Evolutionary conservation across 345 rosid species (phyloP), one percentile per base, ranked within the genome.

Genomic region (Melaleuca quinquenervia): DNA sequence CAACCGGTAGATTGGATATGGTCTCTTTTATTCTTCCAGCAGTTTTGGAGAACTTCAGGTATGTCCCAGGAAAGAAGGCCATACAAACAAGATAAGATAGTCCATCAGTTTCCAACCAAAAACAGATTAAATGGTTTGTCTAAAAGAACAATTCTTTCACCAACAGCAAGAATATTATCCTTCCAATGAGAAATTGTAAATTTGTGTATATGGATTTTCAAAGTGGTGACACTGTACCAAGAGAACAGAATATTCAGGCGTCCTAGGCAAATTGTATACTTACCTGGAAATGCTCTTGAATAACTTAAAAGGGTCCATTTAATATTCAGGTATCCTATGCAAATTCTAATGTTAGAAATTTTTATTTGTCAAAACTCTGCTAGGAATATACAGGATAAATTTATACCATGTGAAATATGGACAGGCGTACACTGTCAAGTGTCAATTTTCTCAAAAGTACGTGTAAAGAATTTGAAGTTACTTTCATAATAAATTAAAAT

Each of bases 31-130:
- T 70, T 75, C 44, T 89, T 70, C 90, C 89, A 60, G 98, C 96
- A 74, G 97, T 88, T 90, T 92, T 96, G 22, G 99, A 97, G 90
- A 97, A 96, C 99, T 96, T 86, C 9, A 50, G 27, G 52, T 89
- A 83, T 15, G 86, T 87, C 83, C 88, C 82, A 45, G 22, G 29
- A 85, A 36, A 64, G 44, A 58, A 82, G 86, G 36, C 58, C 85
- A 52, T 5, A 49, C 12, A 14, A 82, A 55, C 50, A 85, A 55
- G 50, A 84, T 32, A 21, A 56, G 76, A 56, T 11, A 13, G 75
- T 50, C 55, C 45, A 52, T n/a, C 52, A 26, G 74, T 24, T 76
- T 84, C 44, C 44, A 50, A 84, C 50, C 82, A 84, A 62, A 64
- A 44, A 36, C 80, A 70, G 78, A 70, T 5, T 45, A 70, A 70